phyloP scores from a whole-genome alignment of 441 rosid species.

The Gossypium lobatum region DNA sequence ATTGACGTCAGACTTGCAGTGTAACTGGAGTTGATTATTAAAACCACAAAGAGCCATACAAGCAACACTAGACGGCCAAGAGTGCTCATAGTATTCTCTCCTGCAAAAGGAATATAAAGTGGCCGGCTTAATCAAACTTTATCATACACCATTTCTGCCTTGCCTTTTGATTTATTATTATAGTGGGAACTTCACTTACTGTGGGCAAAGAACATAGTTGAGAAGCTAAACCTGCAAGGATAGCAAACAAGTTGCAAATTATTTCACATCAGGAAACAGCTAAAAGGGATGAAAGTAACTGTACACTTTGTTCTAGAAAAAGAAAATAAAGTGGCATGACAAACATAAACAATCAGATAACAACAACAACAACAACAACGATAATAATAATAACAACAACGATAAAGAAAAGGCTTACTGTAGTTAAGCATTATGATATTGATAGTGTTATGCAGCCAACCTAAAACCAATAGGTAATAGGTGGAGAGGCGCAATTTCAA shows the following conservation, averaged over 20 bases:
- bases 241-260: conserved; percentile 25
- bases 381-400: not conserved
- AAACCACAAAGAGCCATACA: conserved; percentile 89
- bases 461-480: not conserved
- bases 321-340: not conserved
- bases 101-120: conserved; percentile 39
- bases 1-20: conserved; percentile 92
- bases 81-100: conserved; percentile 74
- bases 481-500: not conserved
- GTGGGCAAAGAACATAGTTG: conserved; percentile 83
- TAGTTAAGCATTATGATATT: not conserved
- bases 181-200: conserved; percentile 43
- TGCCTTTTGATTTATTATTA: not conserved
- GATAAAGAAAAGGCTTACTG: not conserved
- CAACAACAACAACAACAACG: not conserved
- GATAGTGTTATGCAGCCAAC: not conserved
- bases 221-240: conserved; percentile 87
- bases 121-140: conserved; percentile 18
- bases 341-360: not conserved
- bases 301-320: not conserved
- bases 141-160: not conserved
- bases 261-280: conserved; percentile 12
- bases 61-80: conserved; percentile 78
- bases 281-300: conserved; percentile 1
- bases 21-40: conserved; percentile 89